Conservation (phyloP, 2,329 filamentous ascomycete genomes). For the Paraphoma sp. region DNA sequence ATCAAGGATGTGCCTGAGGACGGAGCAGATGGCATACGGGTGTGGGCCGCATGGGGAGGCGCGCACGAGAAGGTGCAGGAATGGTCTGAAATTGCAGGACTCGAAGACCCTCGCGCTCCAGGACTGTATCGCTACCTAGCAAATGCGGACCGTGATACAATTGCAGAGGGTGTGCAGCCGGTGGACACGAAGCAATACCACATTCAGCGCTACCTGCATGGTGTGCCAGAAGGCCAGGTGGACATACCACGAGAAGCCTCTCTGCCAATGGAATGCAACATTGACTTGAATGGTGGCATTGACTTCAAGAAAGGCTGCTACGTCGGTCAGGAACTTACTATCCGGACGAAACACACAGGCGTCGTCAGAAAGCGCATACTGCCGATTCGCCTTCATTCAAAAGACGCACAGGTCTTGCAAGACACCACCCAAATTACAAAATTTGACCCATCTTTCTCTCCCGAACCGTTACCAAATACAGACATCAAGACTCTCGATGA, state of each 20-base stretch:
- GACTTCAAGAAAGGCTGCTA: constrained; percentile 98
- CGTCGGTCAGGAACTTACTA: constrained; percentile 94
- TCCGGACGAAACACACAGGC: constrained; percentile 91
- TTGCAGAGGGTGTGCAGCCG: constrained; percentile 8
- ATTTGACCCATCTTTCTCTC: constrained; percentile 38
- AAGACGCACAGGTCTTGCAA: background rate
- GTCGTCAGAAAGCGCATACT: constrained; percentile 90
- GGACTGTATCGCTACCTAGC: constrained; percentile 12
- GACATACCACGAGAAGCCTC: constrained; percentile 77
- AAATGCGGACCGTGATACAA: background rate
- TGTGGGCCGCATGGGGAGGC: constrained; percentile 77
- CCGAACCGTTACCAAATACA: constrained; percentile 51
- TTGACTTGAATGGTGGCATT: constrained; percentile 84
- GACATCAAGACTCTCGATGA: constrained; percentile 62
- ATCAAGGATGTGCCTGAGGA: constrained; percentile 58
- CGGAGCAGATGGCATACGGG: constrained; percentile 68
- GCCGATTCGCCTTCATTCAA: constrained; percentile 74
- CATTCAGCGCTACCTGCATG: constrained; percentile 77
- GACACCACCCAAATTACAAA: background rate
- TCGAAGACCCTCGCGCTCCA: constrained; percentile 33
- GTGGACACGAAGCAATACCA: constrained; percentile 64
- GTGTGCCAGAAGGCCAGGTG: constrained; percentile 82
- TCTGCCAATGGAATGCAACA: constrained; percentile 86
- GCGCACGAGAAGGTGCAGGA: constrained; percentile 9
- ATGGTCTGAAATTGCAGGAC: constrained; percentile 9